Evolutionary conservation across 139 green algal genomes (phyloP).

Genomic region (Yamagishiella unicocca): DNA sequence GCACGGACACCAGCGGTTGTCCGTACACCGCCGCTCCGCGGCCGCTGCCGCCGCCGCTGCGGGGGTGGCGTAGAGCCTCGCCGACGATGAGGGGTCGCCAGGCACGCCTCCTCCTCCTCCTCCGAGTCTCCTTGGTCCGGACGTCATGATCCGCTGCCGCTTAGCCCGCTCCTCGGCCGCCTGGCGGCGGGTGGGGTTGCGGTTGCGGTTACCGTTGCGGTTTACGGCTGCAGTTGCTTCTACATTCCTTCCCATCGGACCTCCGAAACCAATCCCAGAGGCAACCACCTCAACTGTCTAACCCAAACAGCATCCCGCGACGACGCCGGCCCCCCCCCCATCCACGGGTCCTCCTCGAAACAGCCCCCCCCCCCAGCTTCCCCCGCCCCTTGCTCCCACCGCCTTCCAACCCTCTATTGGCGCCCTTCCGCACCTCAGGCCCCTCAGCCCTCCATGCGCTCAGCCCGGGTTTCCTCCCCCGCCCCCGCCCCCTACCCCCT

Average conservation of each 20-base stretch:
- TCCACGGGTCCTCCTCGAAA: not conserved
- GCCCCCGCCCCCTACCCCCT: not conserved
- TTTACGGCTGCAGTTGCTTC: not conserved
- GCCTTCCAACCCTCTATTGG: no score
- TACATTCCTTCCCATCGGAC: not conserved
- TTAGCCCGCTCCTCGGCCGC: slow-evolving; percentile 61
- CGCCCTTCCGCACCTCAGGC: no score
- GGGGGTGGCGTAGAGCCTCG: not conserved
- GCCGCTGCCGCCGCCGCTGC: slow-evolving; percentile 15
- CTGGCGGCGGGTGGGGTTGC: not conserved
- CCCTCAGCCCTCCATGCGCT: no score
- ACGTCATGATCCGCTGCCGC: slow-evolving; percentile 52
- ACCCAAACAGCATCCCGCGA: not conserved
- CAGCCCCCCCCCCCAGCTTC: not conserved
- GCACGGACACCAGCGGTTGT: slow-evolving; percentile 43
- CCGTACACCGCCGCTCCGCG: slow-evolving; percentile 24
- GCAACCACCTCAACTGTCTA: not conserved
- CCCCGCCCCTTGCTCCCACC: no score
- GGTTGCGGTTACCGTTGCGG: not conserved
- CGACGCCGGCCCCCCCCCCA: not conserved
- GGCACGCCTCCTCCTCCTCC: not conserved
- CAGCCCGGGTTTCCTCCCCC: not conserved
- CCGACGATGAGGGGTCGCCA: no score
- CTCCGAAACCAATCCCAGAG: not conserved
- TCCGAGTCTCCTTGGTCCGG: not conserved